Evolutionary conservation across 1,284 basidiomycete species (phyloP), one percentile per base, ranked within the genome.

Genomic region (Pyrrhoderma noxium): DNA sequence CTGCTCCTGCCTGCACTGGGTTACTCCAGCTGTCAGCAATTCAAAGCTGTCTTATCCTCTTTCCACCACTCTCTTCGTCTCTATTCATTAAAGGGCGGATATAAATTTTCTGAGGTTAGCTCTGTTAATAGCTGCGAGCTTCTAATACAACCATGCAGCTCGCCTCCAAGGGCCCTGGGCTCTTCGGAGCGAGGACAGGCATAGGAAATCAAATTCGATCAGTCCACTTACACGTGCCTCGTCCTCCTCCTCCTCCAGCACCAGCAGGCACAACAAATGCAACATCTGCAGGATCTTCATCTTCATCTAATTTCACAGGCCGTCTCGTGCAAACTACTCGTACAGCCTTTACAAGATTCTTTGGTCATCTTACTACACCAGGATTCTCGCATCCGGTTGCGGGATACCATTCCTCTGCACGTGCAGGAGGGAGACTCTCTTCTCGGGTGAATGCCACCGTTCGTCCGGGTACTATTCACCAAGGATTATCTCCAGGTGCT

Each of bases 321-420:
- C 45, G 51, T 27, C 34, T 49, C 22, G 18, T 52, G 18, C 46
- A 52, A 14, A 45, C 47, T 44, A 75, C 83, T 13, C 75, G 74
- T 47, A 74, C 70, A 8, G 55, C 84, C 40, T 57, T 85, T 45
- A 69, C 75, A 46, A 72, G 70, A 44, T 73, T 87, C 55, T 70
- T 82, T 47, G 67, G 73, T 3, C 74, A 79, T 50, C 70, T 85
- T 39, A 75, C 77, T 35, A 64, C 81, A 2, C 81, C 82, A 2
- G 77, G 79, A 14, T 59, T 75, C 27, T 67, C 71, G 54, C 67
- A 66, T 37, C 66, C 70, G 0, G 57, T 61, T 45, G 55, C 65
- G n/a, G 60, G 59, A 16, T 31, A 31, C 11, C 27, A 31, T 11
- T 31, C 27, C 11, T 16, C 16, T 14, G 56, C 65, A 21, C 11